Conservation (phyloP, 345 rosid genomes). For the Eucalyptus sp. region DNA sequence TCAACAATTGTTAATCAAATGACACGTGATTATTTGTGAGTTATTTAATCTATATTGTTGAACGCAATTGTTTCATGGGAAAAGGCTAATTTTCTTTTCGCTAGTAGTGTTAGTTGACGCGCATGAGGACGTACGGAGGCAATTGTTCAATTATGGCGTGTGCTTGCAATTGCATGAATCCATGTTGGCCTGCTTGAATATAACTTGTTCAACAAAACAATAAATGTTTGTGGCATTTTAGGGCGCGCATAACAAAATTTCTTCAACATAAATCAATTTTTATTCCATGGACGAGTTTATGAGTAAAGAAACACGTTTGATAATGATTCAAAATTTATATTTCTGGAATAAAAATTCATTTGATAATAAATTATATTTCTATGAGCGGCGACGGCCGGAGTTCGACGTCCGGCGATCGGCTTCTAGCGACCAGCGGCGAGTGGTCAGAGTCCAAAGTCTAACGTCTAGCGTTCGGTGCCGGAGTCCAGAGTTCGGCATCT, state of each 20-base stretch:
- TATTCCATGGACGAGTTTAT: rapidly evolving
- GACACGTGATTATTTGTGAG: neutral
- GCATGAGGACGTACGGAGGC: neutral
- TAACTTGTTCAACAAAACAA: neutral
- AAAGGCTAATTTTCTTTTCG: neutral
- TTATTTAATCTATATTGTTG: neutral
- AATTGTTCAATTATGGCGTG: neutral
- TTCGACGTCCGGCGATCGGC: rapidly evolving
- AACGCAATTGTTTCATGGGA: neutral
- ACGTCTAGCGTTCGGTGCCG: rapidly evolving
- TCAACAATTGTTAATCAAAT: neutral
- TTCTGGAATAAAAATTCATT: too few species aligned
- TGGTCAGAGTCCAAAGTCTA: rapidly evolving
- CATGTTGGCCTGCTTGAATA: neutral
- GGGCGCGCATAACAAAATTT: too few species aligned
- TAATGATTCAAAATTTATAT: neutral
- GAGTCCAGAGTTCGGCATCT: rapidly evolving
- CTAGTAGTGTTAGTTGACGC: neutral
- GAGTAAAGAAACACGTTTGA: rapidly evolving
- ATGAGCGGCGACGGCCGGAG: rapidly evolving
- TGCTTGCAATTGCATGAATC: neutral
- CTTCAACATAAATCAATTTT: too few species aligned
- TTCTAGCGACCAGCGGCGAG: rapidly evolving
- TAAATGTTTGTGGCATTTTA: neutral
- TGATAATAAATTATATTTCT: too few species aligned